A percentile compares a stretch with the other conserved stretches of the same genome.
phyloP scores from a whole-genome alignment of 2,329 filamentous ascomycete genomes.

The Colletotrichum sp. region DNA sequence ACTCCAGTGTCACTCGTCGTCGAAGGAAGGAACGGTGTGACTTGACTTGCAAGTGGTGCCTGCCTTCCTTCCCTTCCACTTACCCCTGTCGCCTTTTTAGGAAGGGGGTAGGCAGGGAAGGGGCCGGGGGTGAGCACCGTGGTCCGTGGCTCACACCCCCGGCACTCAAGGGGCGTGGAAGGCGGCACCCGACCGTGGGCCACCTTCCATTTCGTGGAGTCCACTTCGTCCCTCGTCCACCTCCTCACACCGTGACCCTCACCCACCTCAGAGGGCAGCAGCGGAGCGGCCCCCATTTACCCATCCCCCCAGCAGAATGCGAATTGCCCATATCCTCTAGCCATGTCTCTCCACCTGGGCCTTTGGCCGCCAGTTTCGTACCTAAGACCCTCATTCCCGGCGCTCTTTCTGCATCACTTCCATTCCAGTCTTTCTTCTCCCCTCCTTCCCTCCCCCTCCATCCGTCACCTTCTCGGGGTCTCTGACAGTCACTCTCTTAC shows the following conservation, averaged over 20 bases:
- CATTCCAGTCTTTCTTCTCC: slow-evolving; percentile 17
- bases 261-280: background rate
- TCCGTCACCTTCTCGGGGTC: slow-evolving; percentile 17
- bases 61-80: background rate
- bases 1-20: background rate
- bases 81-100: background rate
- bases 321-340: slow-evolving; percentile 16
- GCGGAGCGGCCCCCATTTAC: background rate
- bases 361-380: background rate
- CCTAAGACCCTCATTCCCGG: background rate
- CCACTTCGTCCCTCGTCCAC: background rate
- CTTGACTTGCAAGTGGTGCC: background rate
- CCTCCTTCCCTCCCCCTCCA: slow-evolving; percentile 14
- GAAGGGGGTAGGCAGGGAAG: background rate
- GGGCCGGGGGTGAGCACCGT: background rate
- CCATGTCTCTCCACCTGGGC: slow-evolving; percentile 17
- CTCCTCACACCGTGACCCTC: background rate
- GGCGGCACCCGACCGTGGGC: background rate
- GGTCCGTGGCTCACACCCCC: background rate
- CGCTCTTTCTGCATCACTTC: slow-evolving; percentile 16
- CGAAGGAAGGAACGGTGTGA: background rate
- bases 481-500: slow-evolving; percentile 14
- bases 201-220: background rate
- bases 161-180: background rate
- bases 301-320: slow-evolving; percentile 9